These are phyloP conservation scores for Pyrenochaeta sp. DNA, from an alignment of 2,329 filamentous ascomycete species.

Conservation along the genomic window DNA sequence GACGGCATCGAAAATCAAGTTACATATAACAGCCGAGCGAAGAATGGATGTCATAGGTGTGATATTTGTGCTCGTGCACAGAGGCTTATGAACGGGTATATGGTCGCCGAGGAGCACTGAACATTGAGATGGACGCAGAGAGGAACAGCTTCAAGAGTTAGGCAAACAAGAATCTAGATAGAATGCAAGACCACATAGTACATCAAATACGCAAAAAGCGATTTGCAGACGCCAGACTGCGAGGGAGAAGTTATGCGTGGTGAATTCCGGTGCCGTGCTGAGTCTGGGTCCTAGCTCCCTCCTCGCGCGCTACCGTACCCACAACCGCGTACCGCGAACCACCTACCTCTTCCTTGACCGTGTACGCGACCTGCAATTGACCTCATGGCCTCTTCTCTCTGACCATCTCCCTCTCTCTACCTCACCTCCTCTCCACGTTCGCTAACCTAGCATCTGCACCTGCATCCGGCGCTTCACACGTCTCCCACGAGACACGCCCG, in stretches of 20 bases:
- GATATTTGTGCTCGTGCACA: constrained; percentile 40
- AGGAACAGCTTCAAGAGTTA: constrained; percentile 2
- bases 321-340: constrained; percentile 23
- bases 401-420: constrained; percentile 30
- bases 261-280: constrained; percentile 29
- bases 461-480: constrained; percentile 32
- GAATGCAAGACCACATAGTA: constrained; percentile 3
- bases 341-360: constrained; percentile 23
- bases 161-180: neutral
- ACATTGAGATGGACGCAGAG: constrained; percentile 4
- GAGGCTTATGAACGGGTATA: constrained; percentile 28
- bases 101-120: constrained; percentile 21
- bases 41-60: constrained; percentile 36
- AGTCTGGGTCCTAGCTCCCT: constrained; percentile 32
- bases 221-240: constrained; percentile 12
- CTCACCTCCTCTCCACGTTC: constrained; percentile 22
- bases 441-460: constrained; percentile 23
- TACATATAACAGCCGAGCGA: constrained; percentile 38
- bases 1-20: constrained; percentile 40
- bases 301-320: constrained; percentile 24
- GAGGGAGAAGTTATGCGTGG: constrained; percentile 22
- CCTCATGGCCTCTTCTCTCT: constrained; percentile 46
- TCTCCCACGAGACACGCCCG: constrained; percentile 37
- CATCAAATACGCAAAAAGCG: neutral
- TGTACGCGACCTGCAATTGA: constrained; percentile 42